A percentile compares a stretch with the other conserved stretches of the same genome.
Evolutionary conservation across 176 grass and related monocot species (phyloP).

Genomic region (Melocanna baccifera): DNA sequence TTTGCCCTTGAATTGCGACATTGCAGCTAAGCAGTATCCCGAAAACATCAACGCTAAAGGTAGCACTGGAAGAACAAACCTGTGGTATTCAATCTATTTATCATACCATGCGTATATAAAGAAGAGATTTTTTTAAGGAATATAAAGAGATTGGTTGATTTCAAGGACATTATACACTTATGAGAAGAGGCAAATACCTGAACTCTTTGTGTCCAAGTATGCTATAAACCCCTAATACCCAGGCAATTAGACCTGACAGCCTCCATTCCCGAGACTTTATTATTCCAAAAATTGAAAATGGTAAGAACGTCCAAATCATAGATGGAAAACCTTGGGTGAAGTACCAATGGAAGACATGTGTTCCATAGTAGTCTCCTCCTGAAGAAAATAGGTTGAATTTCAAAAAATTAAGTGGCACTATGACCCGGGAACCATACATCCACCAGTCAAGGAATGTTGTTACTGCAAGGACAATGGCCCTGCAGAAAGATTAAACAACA

Average conservation of each 20-base stretch:
- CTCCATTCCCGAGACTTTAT: conserved; percentile 71
- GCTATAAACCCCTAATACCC: conserved; percentile 92
- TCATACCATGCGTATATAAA: background rate
- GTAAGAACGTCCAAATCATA: conserved; percentile 87
- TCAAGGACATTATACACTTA: conserved; percentile 14
- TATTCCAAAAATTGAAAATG: conserved; percentile 60
- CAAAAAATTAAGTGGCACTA: conserved; percentile 93
- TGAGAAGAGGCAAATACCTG: conserved; percentile 50
- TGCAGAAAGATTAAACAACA: conserved; percentile 36
- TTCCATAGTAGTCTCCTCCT: conserved; percentile 91
- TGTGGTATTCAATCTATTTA: conserved; percentile 33
- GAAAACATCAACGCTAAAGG: conserved; percentile 87
- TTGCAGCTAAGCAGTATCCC: conserved; percentile 70
- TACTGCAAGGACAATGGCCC: conserved; percentile 59
- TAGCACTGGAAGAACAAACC: conserved; percentile 93
- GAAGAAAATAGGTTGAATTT: conserved; percentile 93
- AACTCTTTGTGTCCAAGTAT: conserved; percentile 97
- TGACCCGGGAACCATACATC: conserved; percentile 68
- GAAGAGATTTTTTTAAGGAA: background rate
- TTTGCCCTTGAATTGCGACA: conserved; percentile 43
- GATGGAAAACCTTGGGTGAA: conserved; percentile 91
- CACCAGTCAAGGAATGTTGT: conserved; percentile 72
- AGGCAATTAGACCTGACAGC: conserved; percentile 66
- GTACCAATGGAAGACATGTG: conserved; percentile 87
- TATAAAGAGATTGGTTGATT: background rate